phyloP scores from a whole-genome alignment of 495 filamentous ascomycete species.

The Zalerion maritima region DNA sequence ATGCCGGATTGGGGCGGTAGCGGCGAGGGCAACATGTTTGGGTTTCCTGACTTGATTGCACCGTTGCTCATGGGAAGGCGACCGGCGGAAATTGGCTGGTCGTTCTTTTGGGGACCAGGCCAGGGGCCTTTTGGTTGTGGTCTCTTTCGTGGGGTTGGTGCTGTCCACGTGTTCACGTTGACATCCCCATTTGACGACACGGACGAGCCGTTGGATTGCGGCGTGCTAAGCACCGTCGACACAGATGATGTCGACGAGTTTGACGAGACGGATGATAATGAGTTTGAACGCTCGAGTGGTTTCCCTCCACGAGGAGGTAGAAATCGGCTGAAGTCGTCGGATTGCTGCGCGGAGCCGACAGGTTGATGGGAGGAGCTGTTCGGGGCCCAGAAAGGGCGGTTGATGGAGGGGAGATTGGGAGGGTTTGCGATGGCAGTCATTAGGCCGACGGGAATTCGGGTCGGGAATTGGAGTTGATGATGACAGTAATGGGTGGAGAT shows the following conservation, averaged over 20 bases:
- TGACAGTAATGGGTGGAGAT: conserved; percentile 27
- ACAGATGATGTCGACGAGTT: conserved; percentile 49
- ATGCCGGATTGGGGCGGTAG: conserved; percentile 42
- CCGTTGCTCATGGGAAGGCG: conserved; percentile 22
- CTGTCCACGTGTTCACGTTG: conserved; percentile 33
- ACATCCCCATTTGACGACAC: conserved; percentile 26
- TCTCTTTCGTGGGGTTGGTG: conserved; percentile 50
- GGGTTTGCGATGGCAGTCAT: conserved; percentile 98
- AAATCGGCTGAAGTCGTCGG: conserved; percentile 78
- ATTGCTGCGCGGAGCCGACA: too few species aligned
- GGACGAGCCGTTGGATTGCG: conserved; percentile 24
- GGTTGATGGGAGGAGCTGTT: conserved; percentile 57
- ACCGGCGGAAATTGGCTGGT: conserved; percentile 19
- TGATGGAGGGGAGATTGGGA: conserved; percentile 64
- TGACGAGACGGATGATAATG: conserved; percentile 70
- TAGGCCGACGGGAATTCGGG: conserved; percentile 15
- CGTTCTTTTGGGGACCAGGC: conserved; percentile 38
- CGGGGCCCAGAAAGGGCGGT: conserved; percentile 52
- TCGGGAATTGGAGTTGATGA: conserved; percentile 9
- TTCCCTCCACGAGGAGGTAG: conserved; percentile 81
- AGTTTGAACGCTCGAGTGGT: conserved; percentile 69
- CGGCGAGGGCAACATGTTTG: too few species aligned
- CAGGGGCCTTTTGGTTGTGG: conserved; percentile 48
- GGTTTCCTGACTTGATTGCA: conserved; percentile 46
- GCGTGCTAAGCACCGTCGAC: conserved; percentile 36